Evolutionary conservation across 129 eudicot genomes (phyloP), one percentile per base, ranked within the genome.

Genomic region (Escallonia rubra): DNA sequence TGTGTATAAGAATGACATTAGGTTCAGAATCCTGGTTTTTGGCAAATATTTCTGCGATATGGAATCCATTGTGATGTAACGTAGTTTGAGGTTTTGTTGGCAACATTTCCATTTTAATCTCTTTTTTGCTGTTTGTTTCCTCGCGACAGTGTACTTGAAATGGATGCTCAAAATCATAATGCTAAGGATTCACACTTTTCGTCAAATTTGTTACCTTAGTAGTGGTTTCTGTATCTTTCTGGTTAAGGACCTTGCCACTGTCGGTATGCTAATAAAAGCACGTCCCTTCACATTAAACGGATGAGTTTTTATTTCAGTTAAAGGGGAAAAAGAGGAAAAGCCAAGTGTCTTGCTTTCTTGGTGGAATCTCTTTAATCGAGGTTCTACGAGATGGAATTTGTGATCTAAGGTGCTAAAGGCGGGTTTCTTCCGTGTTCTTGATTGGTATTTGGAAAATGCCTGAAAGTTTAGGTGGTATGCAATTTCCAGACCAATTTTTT

Each of bases 321-420:
- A 67, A 65, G 60, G 48, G 45, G 60, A 13, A 13, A 38, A 51
- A 66, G 11, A 38, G 58, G 70, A 48, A 40, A 50, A 8, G 8
- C 62, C 10, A 23, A 23, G 34, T 23, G 34, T 50, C 10, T 8
- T 8, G 4, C 7, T 4, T 9, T 64, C 38, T 5, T 13, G 0
- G 5, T 38, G 12, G 48, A 67, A 41, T 55, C 60, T 53, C 61
- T 67, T 41, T 7, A 53, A 53, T 8, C n/a, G 15, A 46, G 40
- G 54, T 3, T 51, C 15, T 48, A 9, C 8, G 60, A 53, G 71
- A 5, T n/a, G 34, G 8, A 67, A 54, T 41, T 4, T 39, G 10
- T 40, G 5, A 40, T 47, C 41, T 4, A 13, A 64, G 55, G n/a
- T 3, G 14, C 50, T 6, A 10, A 54, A 15, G 23, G 40, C 12